phyloP scores from a whole-genome alignment of 2,329 filamentous ascomycete genomes.

The Claviceps sp. region DNA sequence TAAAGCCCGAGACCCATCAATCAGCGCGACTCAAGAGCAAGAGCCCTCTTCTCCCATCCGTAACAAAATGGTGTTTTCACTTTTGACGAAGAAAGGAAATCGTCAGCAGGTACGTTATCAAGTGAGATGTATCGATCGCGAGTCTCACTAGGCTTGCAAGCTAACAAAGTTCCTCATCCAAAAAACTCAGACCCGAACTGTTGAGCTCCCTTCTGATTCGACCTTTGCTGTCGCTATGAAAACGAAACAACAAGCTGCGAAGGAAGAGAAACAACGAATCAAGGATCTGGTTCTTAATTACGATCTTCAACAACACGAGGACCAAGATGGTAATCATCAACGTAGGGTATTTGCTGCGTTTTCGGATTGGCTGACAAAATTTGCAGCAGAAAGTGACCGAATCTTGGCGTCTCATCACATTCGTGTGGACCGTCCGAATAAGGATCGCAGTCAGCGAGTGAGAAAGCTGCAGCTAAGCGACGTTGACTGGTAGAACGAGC shows the following conservation, averaged over 20 bases:
- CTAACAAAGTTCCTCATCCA: neutral
- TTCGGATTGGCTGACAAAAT: neutral
- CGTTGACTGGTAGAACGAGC: slow-evolving; percentile 70
- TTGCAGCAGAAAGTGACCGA: slow-evolving; percentile 35
- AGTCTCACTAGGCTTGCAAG: neutral
- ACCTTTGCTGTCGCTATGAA: slow-evolving; percentile 94
- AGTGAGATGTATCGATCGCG: neutral
- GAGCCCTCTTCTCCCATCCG: slow-evolving; percentile 13
- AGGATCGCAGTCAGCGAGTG: slow-evolving; percentile 65
- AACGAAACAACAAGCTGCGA: slow-evolving; percentile 84
- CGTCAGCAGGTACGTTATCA: slow-evolving; percentile 59
- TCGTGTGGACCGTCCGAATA: slow-evolving; percentile 40
- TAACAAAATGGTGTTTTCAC: slow-evolving; percentile 83
- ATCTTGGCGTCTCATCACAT: slow-evolving; percentile 35
- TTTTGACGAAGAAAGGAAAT: slow-evolving; percentile 92
- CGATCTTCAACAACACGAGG: slow-evolving; percentile 75
- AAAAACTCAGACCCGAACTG: slow-evolving; percentile 61
- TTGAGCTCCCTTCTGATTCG: slow-evolving; percentile 81
- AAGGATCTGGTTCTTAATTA: slow-evolving; percentile 96
- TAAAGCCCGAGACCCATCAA: slow-evolving; percentile 46
- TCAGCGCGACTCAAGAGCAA: slow-evolving; percentile 15
- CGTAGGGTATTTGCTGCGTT: neutral
- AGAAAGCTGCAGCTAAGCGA: slow-evolving; percentile 91
- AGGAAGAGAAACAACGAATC: slow-evolving; percentile 94
- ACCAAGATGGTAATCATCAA: slow-evolving; percentile 54